These are phyloP conservation scores for Aspergillus sp. DNA, from an alignment of 2,329 filamentous ascomycete genomes.

Conservation along the genomic window DNA sequence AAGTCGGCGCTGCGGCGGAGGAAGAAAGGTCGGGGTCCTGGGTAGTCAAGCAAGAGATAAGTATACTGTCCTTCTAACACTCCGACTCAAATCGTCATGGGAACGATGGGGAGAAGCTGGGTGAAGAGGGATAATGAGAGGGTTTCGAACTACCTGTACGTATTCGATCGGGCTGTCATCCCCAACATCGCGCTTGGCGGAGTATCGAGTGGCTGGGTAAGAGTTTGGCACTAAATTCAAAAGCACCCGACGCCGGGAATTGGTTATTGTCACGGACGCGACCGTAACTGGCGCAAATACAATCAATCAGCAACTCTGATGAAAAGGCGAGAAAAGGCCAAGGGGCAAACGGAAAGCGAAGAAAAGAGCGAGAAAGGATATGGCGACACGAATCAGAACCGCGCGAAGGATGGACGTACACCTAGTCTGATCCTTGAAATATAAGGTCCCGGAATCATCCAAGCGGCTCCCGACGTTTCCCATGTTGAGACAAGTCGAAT, in stretches of 20 bases:
- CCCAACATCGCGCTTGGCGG: slow-evolving; percentile 67
- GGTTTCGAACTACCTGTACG: slow-evolving; percentile 68
- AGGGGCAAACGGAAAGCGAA: background rate
- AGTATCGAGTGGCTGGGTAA: slow-evolving; percentile 79
- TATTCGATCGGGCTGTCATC: slow-evolving; percentile 83
- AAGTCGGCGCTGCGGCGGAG: slow-evolving; percentile 57
- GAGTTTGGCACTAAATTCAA: slow-evolving; percentile 79
- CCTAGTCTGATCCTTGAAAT: slow-evolving; percentile 86
- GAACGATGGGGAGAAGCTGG: slow-evolving; percentile 12
- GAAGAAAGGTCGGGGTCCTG: slow-evolving; percentile 73
- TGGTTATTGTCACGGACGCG: slow-evolving; percentile 77
- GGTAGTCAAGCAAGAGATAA: background rate
- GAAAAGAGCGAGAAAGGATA: background rate
- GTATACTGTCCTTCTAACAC: slow-evolving; percentile 8
- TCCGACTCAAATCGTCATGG: too few species aligned
- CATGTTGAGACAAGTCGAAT: slow-evolving; percentile 60
- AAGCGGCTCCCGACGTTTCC: slow-evolving; percentile 87
- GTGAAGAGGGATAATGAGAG: background rate
- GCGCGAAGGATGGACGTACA: slow-evolving; percentile 54
- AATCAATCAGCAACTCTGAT: background rate
- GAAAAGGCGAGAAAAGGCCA: too few species aligned
- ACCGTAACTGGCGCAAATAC: slow-evolving; percentile 67
- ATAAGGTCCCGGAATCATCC: slow-evolving; percentile 76
- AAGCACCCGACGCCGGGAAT: slow-evolving; percentile 72
- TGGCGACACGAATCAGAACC: background rate